phyloP scores from a whole-genome alignment of 441 rosid species.

The Croton laevigatus region DNA sequence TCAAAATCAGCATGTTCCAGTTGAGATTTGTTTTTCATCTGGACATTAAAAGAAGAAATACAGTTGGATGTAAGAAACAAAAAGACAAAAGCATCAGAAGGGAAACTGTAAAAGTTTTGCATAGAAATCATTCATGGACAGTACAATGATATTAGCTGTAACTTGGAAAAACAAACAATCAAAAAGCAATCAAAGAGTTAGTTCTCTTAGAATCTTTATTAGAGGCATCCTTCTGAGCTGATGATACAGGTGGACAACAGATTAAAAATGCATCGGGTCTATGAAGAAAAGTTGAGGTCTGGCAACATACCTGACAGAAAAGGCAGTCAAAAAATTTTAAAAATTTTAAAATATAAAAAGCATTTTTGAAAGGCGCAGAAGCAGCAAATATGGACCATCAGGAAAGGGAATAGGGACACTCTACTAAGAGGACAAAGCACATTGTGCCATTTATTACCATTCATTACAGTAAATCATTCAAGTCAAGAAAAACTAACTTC shows the following conservation, averaged over 20 bases:
- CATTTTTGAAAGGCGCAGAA: not conserved
- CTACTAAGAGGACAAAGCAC: not conserved
- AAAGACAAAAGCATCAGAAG: not conserved
- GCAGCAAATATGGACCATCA: not conserved
- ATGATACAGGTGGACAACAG: not conserved
- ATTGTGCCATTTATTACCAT: not conserved
- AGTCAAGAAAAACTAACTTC: not conserved
- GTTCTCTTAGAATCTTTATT: not conserved
- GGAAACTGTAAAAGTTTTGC: not conserved
- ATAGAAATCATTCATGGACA: not conserved
- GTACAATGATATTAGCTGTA: not conserved
- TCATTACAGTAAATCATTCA: not conserved
- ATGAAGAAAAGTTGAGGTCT: not conserved
- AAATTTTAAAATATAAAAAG: not conserved
- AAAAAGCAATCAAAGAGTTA: not conserved
- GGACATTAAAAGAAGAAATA: conserved; percentile 21
- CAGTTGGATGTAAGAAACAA: conserved; percentile 2
- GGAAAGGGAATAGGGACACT: not conserved
- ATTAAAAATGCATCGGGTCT: not conserved
- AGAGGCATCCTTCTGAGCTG: not conserved
- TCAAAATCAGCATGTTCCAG: conserved; percentile 63
- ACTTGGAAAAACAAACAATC: not conserved
- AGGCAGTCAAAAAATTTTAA: not conserved
- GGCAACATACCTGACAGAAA: not conserved
- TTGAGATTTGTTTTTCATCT: conserved; percentile 58